Base-by-base conservation (phyloP, 1,284 basidiomycete genomes). In the Phenoliferia sp. region DNA sequence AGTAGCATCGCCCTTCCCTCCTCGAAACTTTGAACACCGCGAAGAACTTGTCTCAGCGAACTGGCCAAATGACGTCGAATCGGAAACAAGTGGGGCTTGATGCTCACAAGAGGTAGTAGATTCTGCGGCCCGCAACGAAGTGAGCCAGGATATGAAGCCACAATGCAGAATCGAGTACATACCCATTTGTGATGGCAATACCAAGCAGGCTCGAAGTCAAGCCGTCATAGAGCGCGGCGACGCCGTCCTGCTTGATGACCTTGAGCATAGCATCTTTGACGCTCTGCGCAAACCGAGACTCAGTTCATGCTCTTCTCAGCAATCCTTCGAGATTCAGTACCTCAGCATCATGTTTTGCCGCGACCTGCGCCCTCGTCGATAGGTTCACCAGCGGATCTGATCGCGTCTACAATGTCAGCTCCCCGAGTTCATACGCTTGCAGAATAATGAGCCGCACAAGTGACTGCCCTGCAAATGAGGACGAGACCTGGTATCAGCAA, bases 141-240 rank as follows among this genome's bases (percentile, higher is more conserved):
- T n/a, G n/a, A n/a, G n/a, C n/a, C 26, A 26, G 50, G 12, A 50
- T 1, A 59, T 48, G 26, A 54, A 69, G 62, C 17, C 4, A 1
- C 22, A 48, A 28, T n/a, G 16, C n/a, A 17, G 15, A 17, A 77
- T 77, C 76, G 67, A 78, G 77, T 72, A 73, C 78, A 79, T 78
- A 89, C 85, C 92, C 94, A 79, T 99, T 98, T 36, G 94, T 96
- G 34, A 97, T 84, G 19, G 92, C 92, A 71, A 99, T 93, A 2
- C 94, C 95, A 44, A 94, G 82, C 66, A 98, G 81, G 75, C 90
- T 92, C 31, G 92, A 93, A 72, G 84, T 86, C 29, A 99, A 81
- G 1, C 95, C 95, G 69, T 88, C 89, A 79, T 98, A 99, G 28
- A 99, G 81, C 1, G 92, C 94, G 0, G 84, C 74, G 28, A 94